Base-by-base conservation (phyloP, 2,329 filamentous ascomycete genomes). In the Fusarium lateritium region DNA sequence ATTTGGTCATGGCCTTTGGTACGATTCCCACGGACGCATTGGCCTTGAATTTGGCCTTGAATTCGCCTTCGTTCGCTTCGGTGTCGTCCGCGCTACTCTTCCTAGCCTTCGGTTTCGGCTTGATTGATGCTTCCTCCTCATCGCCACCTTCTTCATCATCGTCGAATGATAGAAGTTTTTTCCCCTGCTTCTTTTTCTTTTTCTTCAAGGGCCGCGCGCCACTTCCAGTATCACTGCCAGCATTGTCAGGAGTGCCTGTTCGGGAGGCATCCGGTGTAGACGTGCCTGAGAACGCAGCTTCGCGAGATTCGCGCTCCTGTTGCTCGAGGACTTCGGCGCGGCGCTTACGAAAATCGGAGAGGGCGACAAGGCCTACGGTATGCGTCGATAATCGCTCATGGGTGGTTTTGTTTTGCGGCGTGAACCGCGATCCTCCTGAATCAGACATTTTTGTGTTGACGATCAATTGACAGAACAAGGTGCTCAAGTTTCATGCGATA, bases 341-440 rank as follows among this genome's bases (percentile, higher is more conserved):
- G 62, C 96, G 91, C 83, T 99, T 98, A 80, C 95, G 94, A 79
- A 97, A 98, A 78, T 98, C 96, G 70, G 93, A 94, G 43, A 98
- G 90, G 60, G 93, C 89, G 54, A 98, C 95, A 4, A 99, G 90
- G 40, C 96, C 96, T 70, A 98, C 94, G 0, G 94, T 97, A 76
- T 94, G 90, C 55, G 89, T 93, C 63, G 95, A 95, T 47, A 97
- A 86, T 15, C 94, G 85, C 76, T 97, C 91, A 78, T 95, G 89
- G 2, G 93, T 92, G 2, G 92, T 92, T 71, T 91, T 86, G 67
- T 90, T 91, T 76, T 94, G 92, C 42, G 91, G 85, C 2, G 90
- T 91, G 80, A 97, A 97, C 65, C 91, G 89, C 58, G 86, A 85
- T 19, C 77, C 69, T 42, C 73, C 69, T 56, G 76, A 76, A 61